phyloP scores from a whole-genome alignment of 2,329 filamentous ascomycete species.

The Shiraia sp. region DNA sequence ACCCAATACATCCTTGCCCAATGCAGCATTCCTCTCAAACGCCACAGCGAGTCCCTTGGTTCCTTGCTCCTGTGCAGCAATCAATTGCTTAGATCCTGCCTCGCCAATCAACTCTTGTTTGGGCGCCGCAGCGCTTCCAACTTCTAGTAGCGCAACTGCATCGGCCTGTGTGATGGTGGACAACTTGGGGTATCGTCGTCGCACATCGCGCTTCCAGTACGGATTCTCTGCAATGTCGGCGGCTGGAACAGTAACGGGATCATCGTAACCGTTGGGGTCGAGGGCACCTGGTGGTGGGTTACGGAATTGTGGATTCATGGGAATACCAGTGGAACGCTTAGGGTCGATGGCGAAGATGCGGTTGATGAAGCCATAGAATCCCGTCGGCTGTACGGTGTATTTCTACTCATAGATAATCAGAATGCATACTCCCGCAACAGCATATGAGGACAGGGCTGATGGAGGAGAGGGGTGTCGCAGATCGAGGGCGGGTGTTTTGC shows the following conservation, averaged over 20 bases:
- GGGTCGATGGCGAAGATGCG: conserved; percentile 79
- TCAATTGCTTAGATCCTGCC: conserved; percentile 72
- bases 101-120: conserved; percentile 80
- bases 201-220: conserved; percentile 93
- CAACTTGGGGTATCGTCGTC: conserved; percentile 78
- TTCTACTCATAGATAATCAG: conserved; percentile 63
- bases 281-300: conserved; percentile 77
- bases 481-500: conserved; percentile 1
- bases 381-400: conserved; percentile 89
- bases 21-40: conserved; percentile 67
- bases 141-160: conserved; percentile 79
- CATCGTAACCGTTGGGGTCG: conserved; percentile 74
- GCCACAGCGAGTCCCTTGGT: conserved; percentile 71
- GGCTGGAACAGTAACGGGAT: conserved; percentile 82
- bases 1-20: conserved; percentile 65
- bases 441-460: background rate
- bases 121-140: conserved; percentile 80
- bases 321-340: conserved; percentile 86
- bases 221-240: conserved; percentile 88
- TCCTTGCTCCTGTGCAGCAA: conserved; percentile 75
- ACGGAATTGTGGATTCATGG: conserved; percentile 90
- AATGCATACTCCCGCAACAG: conserved; percentile 1
- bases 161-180: conserved; percentile 83
- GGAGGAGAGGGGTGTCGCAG: conserved; percentile 10
- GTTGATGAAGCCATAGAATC: conserved; percentile 85